Conservation (phyloP, 768 basidiomycete species). For the Psilocybe tampanensis region DNA sequence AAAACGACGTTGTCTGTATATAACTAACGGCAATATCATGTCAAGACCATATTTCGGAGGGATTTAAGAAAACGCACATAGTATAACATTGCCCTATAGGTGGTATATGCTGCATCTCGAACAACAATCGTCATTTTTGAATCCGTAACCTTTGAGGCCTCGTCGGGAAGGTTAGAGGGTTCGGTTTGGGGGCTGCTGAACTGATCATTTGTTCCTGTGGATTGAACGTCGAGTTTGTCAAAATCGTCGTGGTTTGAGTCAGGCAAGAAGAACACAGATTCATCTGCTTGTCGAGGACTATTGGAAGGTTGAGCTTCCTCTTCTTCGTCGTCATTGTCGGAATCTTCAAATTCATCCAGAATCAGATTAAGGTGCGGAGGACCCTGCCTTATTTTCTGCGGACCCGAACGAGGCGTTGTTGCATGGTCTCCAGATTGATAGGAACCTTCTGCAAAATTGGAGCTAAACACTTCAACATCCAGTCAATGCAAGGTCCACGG, state of each 20-base stretch:
- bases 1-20: conserved; percentile 87
- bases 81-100: conserved; percentile 59
- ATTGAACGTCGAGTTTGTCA: conserved; percentile 17
- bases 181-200: conserved; percentile 6
- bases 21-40: conserved; percentile 44
- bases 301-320: conserved; percentile 7
- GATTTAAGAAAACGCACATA: conserved; percentile 53
- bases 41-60: neutral
- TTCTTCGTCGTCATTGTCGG: conserved; percentile 41
- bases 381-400: neutral
- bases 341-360: conserved; percentile 55
- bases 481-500: neutral
- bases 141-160: neutral
- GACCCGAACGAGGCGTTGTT: conserved; percentile 25
- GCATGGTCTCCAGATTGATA: conserved; percentile 21
- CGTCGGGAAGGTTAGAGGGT: neutral
- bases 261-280: conserved; percentile 9
- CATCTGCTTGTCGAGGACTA: conserved; percentile 1
- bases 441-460: conserved; percentile 67
- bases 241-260: conserved; percentile 17
- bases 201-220: conserved; percentile 1
- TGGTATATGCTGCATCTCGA: conserved; percentile 49
- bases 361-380: conserved; percentile 31
- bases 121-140: conserved; percentile 41
- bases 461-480: conserved; percentile 61